Base-by-base conservation (phyloP, 2,329 filamentous ascomycete species). In the Nemania abortiva region DNA sequence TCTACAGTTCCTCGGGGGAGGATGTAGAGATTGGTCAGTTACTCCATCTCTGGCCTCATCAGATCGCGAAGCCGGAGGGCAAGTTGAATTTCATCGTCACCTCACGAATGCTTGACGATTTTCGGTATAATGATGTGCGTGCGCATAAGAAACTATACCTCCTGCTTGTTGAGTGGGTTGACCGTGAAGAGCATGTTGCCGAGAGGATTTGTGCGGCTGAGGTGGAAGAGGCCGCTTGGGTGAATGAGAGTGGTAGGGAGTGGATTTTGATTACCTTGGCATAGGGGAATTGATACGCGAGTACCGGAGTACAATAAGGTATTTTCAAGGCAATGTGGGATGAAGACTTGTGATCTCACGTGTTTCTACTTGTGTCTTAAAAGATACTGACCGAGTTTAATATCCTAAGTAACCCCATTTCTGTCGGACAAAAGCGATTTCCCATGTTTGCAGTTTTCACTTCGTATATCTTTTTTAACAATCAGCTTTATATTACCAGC, bases 41-140 rank as follows among this genome's bases (percentile, higher is more conserved):
- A 9, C 65, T 61, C 22, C 58, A 49, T 1, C 52, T 73, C 24
- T 64, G 65, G 55, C 65, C 62, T 0, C 27, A 60, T n/a, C 63
- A 68, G 22, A 55, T 58, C 31, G 15, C 52, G 20, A 62, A 68
- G 18, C 65, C 68, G 10, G 27, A 58, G 3, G 70, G 70, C 0
- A 70, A 54, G n/a, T 29, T 59, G 3, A 73, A 69, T 2, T 72
- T 73, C 45, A 66, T 74, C 29, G 72, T 74, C 10, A 50, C 73
- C 11, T 67, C 65, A 39, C 69, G 72, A 3, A 73, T 62, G 57
- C 22, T 68, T 1, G 66, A 74, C 27, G 67, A 74, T 52, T 64
- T 67, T 11, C 60, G 52, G 13, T 47, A 42, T 1, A 65, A 56
- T 11, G 37, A 66, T 11, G 52, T 72, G 1, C 69, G 57, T 22